Conservation (phyloP, 164 flowering plant genomes). For the Echeveria elegans region DNA sequence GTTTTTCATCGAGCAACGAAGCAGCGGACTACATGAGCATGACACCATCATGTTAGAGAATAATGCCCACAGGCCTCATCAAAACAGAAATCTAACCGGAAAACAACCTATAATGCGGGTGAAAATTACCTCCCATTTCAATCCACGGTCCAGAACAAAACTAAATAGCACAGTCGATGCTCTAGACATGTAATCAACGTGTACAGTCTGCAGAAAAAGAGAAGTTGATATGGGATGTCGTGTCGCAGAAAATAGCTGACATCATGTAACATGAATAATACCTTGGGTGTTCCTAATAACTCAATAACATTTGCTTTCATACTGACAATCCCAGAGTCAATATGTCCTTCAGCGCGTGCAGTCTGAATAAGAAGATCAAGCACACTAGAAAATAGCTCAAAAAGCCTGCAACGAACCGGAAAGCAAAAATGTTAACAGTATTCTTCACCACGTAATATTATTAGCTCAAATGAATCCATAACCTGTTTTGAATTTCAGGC, state of each 20-base stretch:
- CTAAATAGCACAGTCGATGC: conserved; percentile 83
- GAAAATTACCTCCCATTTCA: conserved; percentile 74
- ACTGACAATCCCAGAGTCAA: conserved; percentile 94
- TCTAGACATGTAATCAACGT: conserved; percentile 77
- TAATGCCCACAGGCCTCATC: background rate
- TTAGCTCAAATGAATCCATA: background rate
- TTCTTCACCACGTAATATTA: background rate
- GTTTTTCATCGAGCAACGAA: conserved; percentile 59
- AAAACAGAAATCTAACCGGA: background rate
- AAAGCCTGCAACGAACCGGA: conserved; percentile 45
- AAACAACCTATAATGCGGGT: background rate
- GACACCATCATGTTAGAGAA: conserved; percentile 4
- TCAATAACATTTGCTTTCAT: conserved; percentile 70
- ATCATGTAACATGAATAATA: conserved; percentile 14
- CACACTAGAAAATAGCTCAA: conserved; percentile 78
- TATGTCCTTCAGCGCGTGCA: conserved; percentile 86
- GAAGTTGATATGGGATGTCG: conserved; percentile 12
- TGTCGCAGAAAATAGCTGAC: conserved; percentile 5
- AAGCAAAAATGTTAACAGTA: background rate
- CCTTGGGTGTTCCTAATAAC: conserved; percentile 78
- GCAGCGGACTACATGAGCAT: conserved; percentile 57
- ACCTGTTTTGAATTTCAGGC: conserved; percentile 96
- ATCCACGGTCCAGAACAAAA: conserved; percentile 85
- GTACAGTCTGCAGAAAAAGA: conserved; percentile 64
- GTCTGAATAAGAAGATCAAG: conserved; percentile 75